phyloP scores from a whole-genome alignment of 192 early-diverging fungal species.

The Haplosporangium gracile region DNA sequence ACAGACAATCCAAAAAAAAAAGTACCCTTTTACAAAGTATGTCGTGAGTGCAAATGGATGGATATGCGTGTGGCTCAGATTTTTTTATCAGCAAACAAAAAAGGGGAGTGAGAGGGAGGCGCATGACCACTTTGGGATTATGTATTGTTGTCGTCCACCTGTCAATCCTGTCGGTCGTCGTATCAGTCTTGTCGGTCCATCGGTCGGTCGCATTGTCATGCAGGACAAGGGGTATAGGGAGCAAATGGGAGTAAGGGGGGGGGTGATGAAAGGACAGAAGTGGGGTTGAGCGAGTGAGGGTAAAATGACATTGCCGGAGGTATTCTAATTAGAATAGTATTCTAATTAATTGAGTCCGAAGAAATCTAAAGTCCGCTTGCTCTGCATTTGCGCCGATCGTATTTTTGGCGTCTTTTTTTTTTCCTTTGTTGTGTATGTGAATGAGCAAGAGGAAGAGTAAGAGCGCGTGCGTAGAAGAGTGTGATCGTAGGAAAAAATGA shows the following conservation, averaged over 20 bases:
- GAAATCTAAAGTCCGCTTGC: neutral
- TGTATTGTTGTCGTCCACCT: neutral
- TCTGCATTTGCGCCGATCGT: neutral
- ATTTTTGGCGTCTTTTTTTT: constrained; percentile 4
- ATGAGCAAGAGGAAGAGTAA: neutral
- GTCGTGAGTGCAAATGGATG: neutral
- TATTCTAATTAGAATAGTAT: neutral
- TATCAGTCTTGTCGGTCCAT: neutral
- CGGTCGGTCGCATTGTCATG: constrained; percentile 2
- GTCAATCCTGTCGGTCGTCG: neutral
- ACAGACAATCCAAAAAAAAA: neutral
- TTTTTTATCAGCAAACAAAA: neutral
- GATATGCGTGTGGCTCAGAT: neutral
- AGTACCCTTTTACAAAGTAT: neutral
- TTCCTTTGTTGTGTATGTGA: neutral
- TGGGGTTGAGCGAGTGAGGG: neutral
- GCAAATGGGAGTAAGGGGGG: neutral
- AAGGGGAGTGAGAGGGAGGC: neutral
- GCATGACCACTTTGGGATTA: constrained; percentile 5
- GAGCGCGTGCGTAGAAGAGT: constrained; percentile 5
- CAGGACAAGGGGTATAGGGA: constrained; percentile 5
- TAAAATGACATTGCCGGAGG: constrained; percentile 1
- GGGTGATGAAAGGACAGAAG: neutral
- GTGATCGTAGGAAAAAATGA: constrained; percentile 5
- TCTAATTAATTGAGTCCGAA: neutral